Base-by-base conservation (phyloP, 2,329 filamentous ascomycete species). In the Alternaria gansuensis region DNA sequence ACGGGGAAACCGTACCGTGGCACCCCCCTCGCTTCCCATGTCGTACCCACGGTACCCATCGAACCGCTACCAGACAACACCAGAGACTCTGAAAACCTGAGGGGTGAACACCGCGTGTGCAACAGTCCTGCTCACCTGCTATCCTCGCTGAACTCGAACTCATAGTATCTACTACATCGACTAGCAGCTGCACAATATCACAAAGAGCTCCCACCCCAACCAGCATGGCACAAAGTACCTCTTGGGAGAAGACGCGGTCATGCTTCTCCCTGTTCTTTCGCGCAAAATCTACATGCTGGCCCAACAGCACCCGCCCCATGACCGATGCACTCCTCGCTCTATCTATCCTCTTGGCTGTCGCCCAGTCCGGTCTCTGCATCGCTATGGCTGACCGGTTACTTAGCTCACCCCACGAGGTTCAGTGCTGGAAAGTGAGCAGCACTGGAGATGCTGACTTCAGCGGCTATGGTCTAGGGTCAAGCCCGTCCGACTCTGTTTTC, bases 211-310 rank as follows among this genome's bases (percentile, higher is more conserved):
- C 31, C 29, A 31, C 28, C 46, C 10, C 31, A 3, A 39, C n/a
- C 39, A 53, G 2, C 7, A 67, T 65, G 45, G 41, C 45, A 17
- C 49, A 9, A 50, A 9, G 14, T 9, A 33, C 17, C 5, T 31
- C 36, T 11, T 43, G 44, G 45, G 24, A 31, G 13, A 46, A 29
- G n/a, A 28, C 49, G 14, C 53, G 31, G 14, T 29, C 52, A 2
- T 24, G 33, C 34, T 17, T 56, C 49, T 26, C 31, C 13, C 33
- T 58, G 33, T 45, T 44, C 54, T n/a, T n/a, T 1, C 5, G 23
- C 21, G 41, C 59, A 21, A 41, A 33, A 11, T 57, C 59, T 2
- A 46, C 59, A 9, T 14, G n/a, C 33, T 61, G 59, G 59, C 59
- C 54, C 4, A 46, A 40, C 5, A 17, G 29, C 5, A 54, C 50